phyloP scores from a whole-genome alignment of 306 rosid genomes.

The Hylodesmum podocarpum region DNA sequence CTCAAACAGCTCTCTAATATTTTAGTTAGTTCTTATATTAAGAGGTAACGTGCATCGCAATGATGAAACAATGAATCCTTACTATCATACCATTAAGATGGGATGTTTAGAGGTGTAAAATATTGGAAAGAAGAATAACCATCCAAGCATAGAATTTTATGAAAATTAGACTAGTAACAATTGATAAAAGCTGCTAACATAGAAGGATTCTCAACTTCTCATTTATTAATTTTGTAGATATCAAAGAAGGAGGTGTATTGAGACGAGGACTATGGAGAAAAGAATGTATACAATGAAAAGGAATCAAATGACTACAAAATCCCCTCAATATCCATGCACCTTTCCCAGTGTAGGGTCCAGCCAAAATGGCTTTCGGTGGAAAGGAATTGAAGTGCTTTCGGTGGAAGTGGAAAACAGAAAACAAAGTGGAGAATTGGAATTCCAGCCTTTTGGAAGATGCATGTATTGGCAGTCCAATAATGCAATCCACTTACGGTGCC shows the following conservation, averaged over 20 bases:
- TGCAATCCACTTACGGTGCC: no score
- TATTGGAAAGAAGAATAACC: background rate
- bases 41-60: background rate
- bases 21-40: background rate
- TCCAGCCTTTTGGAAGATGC: no score
- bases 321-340: background rate
- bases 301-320: background rate
- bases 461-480: no score
- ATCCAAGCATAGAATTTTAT: slow-evolving; percentile 6
- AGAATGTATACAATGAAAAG: background rate
- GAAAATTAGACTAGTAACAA: background rate
- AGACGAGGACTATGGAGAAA: background rate
- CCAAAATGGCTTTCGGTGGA: no score
- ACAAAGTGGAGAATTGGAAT: no score
- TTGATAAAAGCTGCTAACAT: background rate
- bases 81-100: background rate
- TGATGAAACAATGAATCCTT: background rate
- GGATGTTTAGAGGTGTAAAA: background rate
- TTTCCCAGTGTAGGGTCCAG: no score
- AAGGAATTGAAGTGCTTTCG: no score
- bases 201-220: background rate
- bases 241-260: background rate
- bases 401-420: no score
- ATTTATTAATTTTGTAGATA: background rate
- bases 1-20: background rate